Evolutionary conservation across 768 basidiomycete genomes (phyloP).

Genomic region (Rhizopogon vesiculosus): DNA sequence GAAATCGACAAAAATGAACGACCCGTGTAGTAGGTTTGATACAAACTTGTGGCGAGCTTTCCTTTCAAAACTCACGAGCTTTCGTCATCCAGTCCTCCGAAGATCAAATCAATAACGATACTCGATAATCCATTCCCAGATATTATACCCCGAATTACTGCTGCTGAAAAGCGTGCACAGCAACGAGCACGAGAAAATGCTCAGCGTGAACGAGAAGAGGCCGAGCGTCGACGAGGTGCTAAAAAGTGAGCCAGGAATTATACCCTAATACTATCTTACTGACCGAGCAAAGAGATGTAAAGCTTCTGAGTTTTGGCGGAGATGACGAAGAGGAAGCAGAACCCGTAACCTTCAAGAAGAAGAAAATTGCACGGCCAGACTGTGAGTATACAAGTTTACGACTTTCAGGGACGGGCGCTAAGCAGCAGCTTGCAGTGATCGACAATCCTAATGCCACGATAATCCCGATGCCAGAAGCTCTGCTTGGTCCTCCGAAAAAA

Average conservation of each 20-base stretch:
- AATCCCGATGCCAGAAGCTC: slow-evolving; percentile 6
- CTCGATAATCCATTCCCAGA: slow-evolving; percentile 94
- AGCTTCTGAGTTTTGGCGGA: slow-evolving; percentile 83
- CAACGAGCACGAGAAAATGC: slow-evolving; percentile 74
- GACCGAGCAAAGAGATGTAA: slow-evolving; percentile 62
- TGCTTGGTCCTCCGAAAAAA: slow-evolving; percentile 2
- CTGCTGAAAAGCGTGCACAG: slow-evolving; percentile 84
- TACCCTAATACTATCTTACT: background rate
- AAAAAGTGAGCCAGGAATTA: slow-evolving; percentile 65
- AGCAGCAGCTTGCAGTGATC: slow-evolving; percentile 15
- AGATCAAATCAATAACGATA: slow-evolving; percentile 80
- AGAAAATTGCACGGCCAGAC: slow-evolving; percentile 75
- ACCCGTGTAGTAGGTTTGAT: slow-evolving; percentile 67
- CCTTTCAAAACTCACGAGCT: slow-evolving; percentile 2
- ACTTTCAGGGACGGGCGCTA: background rate
- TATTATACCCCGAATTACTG: slow-evolving; percentile 94
- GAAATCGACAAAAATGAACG: slow-evolving; percentile 71
- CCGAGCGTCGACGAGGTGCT: slow-evolving; percentile 63
- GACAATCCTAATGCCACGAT: slow-evolving; percentile 7
- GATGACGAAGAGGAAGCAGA: slow-evolving; percentile 61
- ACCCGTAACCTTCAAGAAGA: slow-evolving; percentile 59
- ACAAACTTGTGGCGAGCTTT: background rate
- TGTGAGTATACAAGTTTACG: slow-evolving; percentile 41
- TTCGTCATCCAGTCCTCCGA: slow-evolving; percentile 64
- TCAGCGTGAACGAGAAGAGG: slow-evolving; percentile 76